phyloP scores from a whole-genome alignment of 805 yeast genomes.

The Candida oleophila region DNA sequence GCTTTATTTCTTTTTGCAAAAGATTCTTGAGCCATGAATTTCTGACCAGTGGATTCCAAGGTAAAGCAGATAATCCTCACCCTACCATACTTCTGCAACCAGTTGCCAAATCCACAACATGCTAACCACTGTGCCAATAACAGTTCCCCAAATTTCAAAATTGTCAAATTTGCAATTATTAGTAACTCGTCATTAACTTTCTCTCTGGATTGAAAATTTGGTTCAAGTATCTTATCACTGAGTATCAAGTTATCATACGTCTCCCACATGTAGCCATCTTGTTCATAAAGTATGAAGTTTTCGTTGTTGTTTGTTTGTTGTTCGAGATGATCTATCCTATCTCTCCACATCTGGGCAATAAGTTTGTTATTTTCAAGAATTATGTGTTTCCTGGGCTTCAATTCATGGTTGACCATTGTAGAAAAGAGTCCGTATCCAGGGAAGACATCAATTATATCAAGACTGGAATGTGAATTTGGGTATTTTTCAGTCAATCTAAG shows the following conservation, averaged over 20 bases:
- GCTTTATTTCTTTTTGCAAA: conserved; percentile 56
- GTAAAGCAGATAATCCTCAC: conserved; percentile 75
- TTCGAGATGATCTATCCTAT: conserved; percentile 21
- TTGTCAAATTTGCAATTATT: conserved; percentile 58
- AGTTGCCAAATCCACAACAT: conserved; percentile 65
- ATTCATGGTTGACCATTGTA: conserved; percentile 54
- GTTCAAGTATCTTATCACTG: conserved; percentile 40
- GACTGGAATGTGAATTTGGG: conserved; percentile 30
- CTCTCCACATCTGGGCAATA: conserved; percentile 25
- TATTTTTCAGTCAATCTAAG: conserved; percentile 40
- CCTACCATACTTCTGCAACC: conserved; percentile 71
- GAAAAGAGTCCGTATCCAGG: conserved; percentile 63
- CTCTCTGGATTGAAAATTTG: conserved; percentile 26
- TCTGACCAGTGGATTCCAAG: conserved; percentile 48
- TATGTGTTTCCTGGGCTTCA: conserved; percentile 64
- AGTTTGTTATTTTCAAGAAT: conserved; percentile 53
- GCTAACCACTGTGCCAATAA: conserved; percentile 72
- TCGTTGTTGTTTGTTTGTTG: conserved; percentile 24
- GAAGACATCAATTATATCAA: conserved; percentile 59
- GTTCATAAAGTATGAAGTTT: conserved; percentile 29
- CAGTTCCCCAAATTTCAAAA: conserved; percentile 56
- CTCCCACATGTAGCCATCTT: conserved; percentile 69
- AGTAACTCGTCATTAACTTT: conserved; percentile 54
- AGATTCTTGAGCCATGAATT: conserved; percentile 58
- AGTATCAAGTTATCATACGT: conserved; percentile 52